Evolutionary conservation across 2,329 filamentous ascomycete species (phyloP).

Genomic region (Fusarium citri): DNA sequence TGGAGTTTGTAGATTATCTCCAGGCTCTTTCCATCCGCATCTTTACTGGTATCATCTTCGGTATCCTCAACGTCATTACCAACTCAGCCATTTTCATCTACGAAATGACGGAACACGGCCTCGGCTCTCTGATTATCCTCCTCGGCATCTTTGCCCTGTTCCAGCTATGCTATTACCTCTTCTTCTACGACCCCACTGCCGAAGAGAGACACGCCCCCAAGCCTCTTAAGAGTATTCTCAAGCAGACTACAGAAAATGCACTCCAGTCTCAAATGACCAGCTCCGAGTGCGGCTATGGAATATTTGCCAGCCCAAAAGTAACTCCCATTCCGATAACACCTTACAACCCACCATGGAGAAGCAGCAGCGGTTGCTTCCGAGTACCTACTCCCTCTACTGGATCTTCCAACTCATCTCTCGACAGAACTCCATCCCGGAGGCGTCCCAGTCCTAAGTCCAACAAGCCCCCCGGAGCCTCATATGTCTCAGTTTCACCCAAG

Average conservation of each 20-base stretch:
- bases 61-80: slow-evolving; percentile 1
- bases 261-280: not conserved
- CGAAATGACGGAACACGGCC: slow-evolving; percentile 10
- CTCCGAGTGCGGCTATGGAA: not conserved
- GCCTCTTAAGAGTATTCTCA: not conserved
- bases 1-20: not conserved
- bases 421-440: not conserved
- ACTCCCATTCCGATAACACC: not conserved
- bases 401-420: not conserved
- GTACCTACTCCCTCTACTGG: slow-evolving; percentile 10
- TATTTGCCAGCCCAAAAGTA: not conserved
- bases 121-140: not conserved
- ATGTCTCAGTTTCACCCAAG: slow-evolving; percentile 29
- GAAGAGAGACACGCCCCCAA: not conserved
- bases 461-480: slow-evolving; percentile 26
- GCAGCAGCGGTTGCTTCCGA: slow-evolving; percentile 1
- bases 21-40: not conserved
- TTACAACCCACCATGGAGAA: not conserved
- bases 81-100: slow-evolving; percentile 1
- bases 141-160: slow-evolving; percentile 8
- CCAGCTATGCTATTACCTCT: slow-evolving; percentile 14
- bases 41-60: not conserved
- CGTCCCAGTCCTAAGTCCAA: not conserved
- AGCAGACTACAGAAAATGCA: not conserved
- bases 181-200: not conserved